These are phyloP conservation scores for Wickerhamomyces sp. DNA, from an alignment of 1,139 yeast species.

Conservation along the genomic window DNA sequence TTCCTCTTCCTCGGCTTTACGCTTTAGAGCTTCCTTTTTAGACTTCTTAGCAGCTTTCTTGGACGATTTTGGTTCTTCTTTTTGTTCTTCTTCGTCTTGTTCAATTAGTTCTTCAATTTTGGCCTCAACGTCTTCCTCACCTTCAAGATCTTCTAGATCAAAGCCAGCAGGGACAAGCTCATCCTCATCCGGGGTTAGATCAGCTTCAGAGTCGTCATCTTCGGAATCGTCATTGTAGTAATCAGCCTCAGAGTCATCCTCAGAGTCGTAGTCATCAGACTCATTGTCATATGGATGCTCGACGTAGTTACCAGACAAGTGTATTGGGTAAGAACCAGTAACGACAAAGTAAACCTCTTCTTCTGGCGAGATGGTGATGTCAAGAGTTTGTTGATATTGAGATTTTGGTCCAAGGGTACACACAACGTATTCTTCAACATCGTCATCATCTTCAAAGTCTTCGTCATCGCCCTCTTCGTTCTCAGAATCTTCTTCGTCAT, in stretches of 20 bases:
- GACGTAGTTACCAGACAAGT: constrained; percentile 90
- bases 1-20: constrained; percentile 32
- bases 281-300: constrained; percentile 87
- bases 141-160: constrained; percentile 61
- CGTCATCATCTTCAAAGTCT: constrained; percentile 54
- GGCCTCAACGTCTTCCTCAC: constrained; percentile 48
- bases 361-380: constrained; percentile 84
- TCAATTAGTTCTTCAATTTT: constrained; percentile 39
- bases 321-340: constrained; percentile 91
- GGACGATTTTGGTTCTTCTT: constrained; percentile 11
- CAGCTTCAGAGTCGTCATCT: constrained; percentile 69
- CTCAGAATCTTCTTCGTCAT: constrained; percentile 25
- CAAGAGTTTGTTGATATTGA: constrained; percentile 86
- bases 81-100: constrained; percentile 35
- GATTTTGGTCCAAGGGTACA: constrained; percentile 86
- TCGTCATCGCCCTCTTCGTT: constrained; percentile 38
- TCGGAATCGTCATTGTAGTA: constrained; percentile 43
- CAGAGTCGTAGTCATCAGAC: constrained; percentile 47
- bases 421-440: constrained; percentile 71
- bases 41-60: constrained; percentile 29
- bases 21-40: constrained; percentile 40
- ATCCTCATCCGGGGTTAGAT: constrained; percentile 89
- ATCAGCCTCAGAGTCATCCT: constrained; percentile 38
- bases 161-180: constrained; percentile 52
- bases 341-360: constrained; percentile 94